Percentiles rank a stretch among this genome's conserved stretches.
These are phyloP conservation scores for Lipomyces starkeyi DNA, from an alignment of 805 yeast genomes.

Conservation along the genomic window DNA sequence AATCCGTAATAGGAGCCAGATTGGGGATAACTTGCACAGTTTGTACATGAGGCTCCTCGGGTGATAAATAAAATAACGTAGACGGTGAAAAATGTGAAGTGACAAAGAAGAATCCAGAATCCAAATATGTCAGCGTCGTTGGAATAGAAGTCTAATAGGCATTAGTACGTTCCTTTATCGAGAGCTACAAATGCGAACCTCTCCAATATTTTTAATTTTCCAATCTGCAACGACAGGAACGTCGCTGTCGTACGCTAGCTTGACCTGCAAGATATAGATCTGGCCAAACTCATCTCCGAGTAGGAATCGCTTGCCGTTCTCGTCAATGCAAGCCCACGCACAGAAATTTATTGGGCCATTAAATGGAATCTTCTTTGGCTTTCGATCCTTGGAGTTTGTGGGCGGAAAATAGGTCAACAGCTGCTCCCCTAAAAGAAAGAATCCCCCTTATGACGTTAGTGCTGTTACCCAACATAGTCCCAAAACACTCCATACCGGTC, in stretches of 20 bases:
- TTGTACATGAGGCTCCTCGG: slow-evolving; percentile 29
- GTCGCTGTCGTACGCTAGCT: neutral
- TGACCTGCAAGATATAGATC: slow-evolving; percentile 29
- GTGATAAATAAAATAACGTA: slow-evolving; percentile 26
- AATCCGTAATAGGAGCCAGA: slow-evolving; percentile 39
- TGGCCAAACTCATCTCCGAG: slow-evolving; percentile 38
- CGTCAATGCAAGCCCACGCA: slow-evolving; percentile 35
- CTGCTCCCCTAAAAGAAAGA: slow-evolving; percentile 36
- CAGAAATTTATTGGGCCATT: slow-evolving; percentile 33
- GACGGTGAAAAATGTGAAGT: slow-evolving; percentile 40
- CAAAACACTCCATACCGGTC: slow-evolving; percentile 3
- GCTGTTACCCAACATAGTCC: neutral
- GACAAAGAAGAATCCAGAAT: slow-evolving; percentile 35
- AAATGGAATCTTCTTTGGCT: slow-evolving; percentile 24
- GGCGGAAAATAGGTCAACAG: slow-evolving; percentile 25
- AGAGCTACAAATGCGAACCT: slow-evolving; percentile 8
- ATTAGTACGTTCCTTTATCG: neutral
- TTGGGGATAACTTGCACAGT: slow-evolving; percentile 32
- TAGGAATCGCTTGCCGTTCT: slow-evolving; percentile 28
- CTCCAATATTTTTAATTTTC: slow-evolving; percentile 27
- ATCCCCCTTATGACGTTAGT: slow-evolving; percentile 22
- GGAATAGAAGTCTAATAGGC: slow-evolving; percentile 34
- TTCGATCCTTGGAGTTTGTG: slow-evolving; percentile 6
- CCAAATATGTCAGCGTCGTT: slow-evolving; percentile 34
- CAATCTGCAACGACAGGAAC: slow-evolving; percentile 10